phyloP scores from a whole-genome alignment of 306 rosid genomes.

The Fragaria nilgerrensis region DNA sequence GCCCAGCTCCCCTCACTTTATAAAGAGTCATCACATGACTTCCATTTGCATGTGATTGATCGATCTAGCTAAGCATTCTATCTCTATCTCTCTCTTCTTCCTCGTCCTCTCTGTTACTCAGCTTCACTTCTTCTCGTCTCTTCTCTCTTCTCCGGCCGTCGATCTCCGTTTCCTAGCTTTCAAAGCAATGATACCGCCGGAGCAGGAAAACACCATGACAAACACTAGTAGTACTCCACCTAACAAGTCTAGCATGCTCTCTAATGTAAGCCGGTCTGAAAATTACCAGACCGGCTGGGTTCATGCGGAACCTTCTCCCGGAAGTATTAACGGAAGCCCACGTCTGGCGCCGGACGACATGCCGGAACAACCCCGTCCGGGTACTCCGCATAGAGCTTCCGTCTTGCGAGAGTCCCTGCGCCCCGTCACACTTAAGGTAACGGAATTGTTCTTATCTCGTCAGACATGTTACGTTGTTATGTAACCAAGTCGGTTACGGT shows the following conservation, averaged over 20 bases:
- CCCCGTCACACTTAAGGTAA: constrained; percentile 68
- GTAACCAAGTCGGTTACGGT: neutral
- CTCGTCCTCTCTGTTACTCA: neutral
- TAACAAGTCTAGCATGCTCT: constrained; percentile 25
- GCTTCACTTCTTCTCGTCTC: neutral
- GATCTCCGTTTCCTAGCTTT: neutral
- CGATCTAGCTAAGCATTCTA: neutral
- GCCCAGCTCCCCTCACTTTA: neutral
- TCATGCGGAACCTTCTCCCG: constrained; percentile 41
- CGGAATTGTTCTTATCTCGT: neutral
- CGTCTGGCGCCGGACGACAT: constrained; percentile 29
- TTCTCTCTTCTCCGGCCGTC: neutral
- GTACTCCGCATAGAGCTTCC: constrained; percentile 25
- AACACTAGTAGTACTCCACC: constrained; percentile 15
- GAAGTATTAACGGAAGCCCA: constrained; percentile 13
- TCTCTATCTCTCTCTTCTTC: neutral
- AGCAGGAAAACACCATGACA: constrained; percentile 53
- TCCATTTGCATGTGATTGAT: constrained; percentile 9
- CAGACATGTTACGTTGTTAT: neutral
- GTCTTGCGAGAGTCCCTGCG: constrained; percentile 54
- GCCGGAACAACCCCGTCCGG: constrained; percentile 17
- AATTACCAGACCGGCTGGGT: constrained; percentile 34
- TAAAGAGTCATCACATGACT: constrained; percentile 14
- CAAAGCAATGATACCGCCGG: constrained; percentile 67
- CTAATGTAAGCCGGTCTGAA: constrained; percentile 32